Evolutionary conservation across 2,329 filamentous ascomycete genomes (phyloP), one percentile per base, ranked within the genome.

Genomic region (Diaporthe helianthi): DNA sequence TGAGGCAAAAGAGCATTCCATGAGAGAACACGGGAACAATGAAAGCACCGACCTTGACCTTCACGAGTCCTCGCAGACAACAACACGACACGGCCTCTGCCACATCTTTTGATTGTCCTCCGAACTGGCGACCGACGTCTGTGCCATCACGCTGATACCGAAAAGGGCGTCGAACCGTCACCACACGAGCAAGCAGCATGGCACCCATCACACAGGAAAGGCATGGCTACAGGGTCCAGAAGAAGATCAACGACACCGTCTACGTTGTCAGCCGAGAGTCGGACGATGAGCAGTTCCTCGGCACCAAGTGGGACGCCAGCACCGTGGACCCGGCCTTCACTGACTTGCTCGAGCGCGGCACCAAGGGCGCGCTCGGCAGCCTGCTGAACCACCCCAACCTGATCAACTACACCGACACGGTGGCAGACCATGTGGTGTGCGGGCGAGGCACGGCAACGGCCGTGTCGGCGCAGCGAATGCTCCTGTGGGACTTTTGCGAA

Each of bases 401-500:
- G 24, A 75, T 87, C 68, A 83, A 79, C 4, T 71, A 85, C 49
- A 76, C 79, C 36, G 76, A 76, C n/a, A 76, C 83, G 8, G 60
- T 71, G 33, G 49, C 60, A 15, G 71, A 71, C 36, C 71, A 72
- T 58, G 67, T 67, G 33, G 73, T 73, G 36, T 72, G 70, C 17
- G 72, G 69, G 10, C 52, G 68, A 51, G 68, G 38, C 19, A 65
- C 68, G 55, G 72, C 55, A 33, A 38, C 55, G 26, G 29, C 29
- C 26, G 69, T 36, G 10, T 49, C 66, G 41, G 55, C 41, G 10
- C 70, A 75, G 70, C 65, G 77, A 55, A 77, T 81, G 70, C 74
- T 84, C 19, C 76, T 87, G 26, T 87, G 82, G 81, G 86, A 88
- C 75, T 83, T 80, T 67, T 86, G 84, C 76, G 83, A 86, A 69